Evolutionary conservation across 2,329 filamentous ascomycete species (phyloP).

Genomic region (Cytospora piceae): DNA sequence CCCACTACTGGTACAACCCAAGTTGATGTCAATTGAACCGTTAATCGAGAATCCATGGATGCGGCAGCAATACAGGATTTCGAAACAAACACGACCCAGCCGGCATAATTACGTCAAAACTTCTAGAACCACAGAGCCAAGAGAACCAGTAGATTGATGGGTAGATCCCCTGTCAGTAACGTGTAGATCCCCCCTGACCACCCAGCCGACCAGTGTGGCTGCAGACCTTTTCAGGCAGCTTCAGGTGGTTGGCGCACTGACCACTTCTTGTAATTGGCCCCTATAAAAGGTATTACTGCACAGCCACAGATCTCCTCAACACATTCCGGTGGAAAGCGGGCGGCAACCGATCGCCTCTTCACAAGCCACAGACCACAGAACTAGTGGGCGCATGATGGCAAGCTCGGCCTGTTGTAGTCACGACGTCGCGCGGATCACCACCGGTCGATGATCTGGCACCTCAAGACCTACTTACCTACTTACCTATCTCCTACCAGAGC

Average conservation of each 20-base stretch:
- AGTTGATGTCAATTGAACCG: slow-evolving; percentile 8
- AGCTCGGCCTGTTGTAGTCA: slow-evolving; percentile 6
- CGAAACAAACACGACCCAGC: slow-evolving; percentile 16
- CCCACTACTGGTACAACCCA: slow-evolving; percentile 3
- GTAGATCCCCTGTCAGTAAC: no score
- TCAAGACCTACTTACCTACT: background rate
- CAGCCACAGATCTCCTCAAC: background rate
- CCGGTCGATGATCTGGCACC: slow-evolving; percentile 11
- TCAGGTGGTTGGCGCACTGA: background rate
- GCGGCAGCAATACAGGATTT: slow-evolving; percentile 25
- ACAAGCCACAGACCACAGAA: slow-evolving; percentile 11
- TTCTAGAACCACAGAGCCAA: background rate
- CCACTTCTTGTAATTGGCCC: background rate
- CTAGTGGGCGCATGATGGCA: slow-evolving; percentile 7
- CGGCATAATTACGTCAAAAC: slow-evolving; percentile 20
- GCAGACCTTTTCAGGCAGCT: background rate
- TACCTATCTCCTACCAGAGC: background rate
- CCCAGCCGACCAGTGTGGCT: background rate
- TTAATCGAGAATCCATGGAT: background rate
- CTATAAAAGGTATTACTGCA: background rate
- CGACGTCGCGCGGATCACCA: slow-evolving; percentile 1
- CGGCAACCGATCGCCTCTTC: slow-evolving; percentile 4
- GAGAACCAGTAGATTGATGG: no score
- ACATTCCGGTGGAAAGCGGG: slow-evolving; percentile 1
- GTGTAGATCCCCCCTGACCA: background rate